These are phyloP conservation scores for Aaosphaeria arxii DNA, from an alignment of 2,329 filamentous ascomycete genomes.

Conservation along the genomic window DNA sequence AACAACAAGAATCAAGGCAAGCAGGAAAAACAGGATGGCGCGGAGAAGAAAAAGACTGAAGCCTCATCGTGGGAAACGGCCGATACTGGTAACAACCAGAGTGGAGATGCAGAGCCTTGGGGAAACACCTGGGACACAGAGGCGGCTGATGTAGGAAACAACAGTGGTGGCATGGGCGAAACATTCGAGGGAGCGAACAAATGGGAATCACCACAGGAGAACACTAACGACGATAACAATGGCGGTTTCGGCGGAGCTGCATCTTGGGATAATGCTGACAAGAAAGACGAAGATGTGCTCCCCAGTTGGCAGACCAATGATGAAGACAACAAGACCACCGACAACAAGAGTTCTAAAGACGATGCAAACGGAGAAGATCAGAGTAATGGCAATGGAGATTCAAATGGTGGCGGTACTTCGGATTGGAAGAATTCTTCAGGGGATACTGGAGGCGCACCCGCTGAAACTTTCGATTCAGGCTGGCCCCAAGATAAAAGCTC, in stretches of 20 bases:
- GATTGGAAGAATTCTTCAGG: no score
- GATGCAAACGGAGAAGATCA: not conserved
- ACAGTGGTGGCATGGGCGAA: no score
- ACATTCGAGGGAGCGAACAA: no score
- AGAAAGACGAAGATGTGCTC: no score
- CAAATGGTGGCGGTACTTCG: no score
- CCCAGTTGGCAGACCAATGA: not conserved
- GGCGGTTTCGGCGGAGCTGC: not conserved
- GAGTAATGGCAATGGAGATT: not conserved
- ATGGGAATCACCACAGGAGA: not conserved
- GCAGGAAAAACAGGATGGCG: conserved; percentile 7
- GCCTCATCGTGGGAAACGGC: conserved; percentile 3
- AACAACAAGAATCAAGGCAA: conserved; percentile 7
- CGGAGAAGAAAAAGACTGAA: conserved; percentile 7
- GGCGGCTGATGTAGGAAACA: no score
- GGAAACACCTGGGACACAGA: not conserved
- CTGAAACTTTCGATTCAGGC: no score
- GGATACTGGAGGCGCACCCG: no score
- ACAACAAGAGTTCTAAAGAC: not conserved
- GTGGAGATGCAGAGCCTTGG: not conserved
- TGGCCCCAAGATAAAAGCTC: not conserved
- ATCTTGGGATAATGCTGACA: not conserved
- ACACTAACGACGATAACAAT: not conserved
- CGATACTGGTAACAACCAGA: not conserved
- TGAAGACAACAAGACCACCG: not conserved